Evolutionary conservation across 176 grass and related monocot species (phyloP), one percentile per base, ranked within the genome.

Genomic region (Triticum monococcum): DNA sequence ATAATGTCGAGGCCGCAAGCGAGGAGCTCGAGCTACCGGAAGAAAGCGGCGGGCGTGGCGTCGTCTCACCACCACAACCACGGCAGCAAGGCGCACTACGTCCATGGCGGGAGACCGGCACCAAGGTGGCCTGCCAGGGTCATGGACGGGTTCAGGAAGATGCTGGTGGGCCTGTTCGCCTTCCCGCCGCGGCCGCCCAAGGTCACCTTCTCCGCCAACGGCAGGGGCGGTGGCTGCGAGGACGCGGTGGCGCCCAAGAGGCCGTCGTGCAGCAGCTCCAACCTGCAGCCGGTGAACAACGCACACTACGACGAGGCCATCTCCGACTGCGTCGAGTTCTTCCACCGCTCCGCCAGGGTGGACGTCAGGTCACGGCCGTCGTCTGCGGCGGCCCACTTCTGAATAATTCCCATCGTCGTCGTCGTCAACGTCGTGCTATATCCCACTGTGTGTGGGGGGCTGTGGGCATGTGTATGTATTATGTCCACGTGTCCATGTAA

Each of bases 251-350:
- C 22, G 20, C 83, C 91, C 2, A 95, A 93, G 81, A 62, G 81
- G 64, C 81, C 91, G n/a, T 95, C 82, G 48, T 89, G 87, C 79
- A 91, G 87, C 80, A 89, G 89, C 83, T 80, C 90, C 3, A 89
- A 97, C 75, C 88, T 97, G 78, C 81, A 91, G 68, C 92, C 91
- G 9, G 70, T 92, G 57, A 91, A 93, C 77, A 91, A 97, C 75
- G 60, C 88, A 18, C 95, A 98, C 84, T 95, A 98, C 62, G 89
- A 98, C 57, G 93, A 98, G 91, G 95, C 95, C 36, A 98, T 98
- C 80, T 76, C 95, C 18, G 95, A 98, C 80, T 98, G 91, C 79
- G 89, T 98, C 41, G 91, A 98, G 85, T 98, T 98, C 93, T 88
- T 98, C 79, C 91, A 93, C 85, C 90, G 68, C 76, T 98, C 93